These are phyloP conservation scores for Myriosclerotinia duriaeana DNA, from an alignment of 2,329 filamentous ascomycete species.

Conservation along the genomic window DNA sequence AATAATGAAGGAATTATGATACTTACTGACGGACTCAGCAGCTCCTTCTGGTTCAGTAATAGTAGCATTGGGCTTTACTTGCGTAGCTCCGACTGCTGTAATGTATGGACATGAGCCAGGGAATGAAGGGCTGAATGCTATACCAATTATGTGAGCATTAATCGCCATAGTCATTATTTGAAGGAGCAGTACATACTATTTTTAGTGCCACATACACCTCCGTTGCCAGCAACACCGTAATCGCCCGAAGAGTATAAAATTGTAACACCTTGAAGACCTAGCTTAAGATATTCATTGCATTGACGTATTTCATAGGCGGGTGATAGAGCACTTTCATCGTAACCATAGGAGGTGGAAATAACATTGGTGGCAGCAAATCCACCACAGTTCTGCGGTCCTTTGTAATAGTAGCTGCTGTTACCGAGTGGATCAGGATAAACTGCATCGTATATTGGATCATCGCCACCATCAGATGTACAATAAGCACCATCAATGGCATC, in stretches of 20 bases:
- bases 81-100: constrained; percentile 54
- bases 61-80: constrained; percentile 44
- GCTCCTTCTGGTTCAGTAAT: constrained; percentile 45
- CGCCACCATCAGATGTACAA: constrained; percentile 42
- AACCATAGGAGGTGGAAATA: constrained; percentile 55
- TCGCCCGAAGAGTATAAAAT: constrained; percentile 52
- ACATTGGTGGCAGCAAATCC: constrained; percentile 50
- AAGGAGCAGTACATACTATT: constrained; percentile 27
- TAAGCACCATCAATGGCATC: constrained; percentile 47
- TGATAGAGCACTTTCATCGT: constrained; percentile 50
- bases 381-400: constrained; percentile 47
- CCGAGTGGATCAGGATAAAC: constrained; percentile 39
- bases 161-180: constrained; percentile 37
- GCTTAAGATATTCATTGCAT: constrained; percentile 56
- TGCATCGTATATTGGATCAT: constrained; percentile 42
- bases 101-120: constrained; percentile 50
- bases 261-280: constrained; percentile 51
- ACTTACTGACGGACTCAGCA: constrained; percentile 43
- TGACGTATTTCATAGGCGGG: constrained; percentile 51
- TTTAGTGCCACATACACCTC: constrained; percentile 31
- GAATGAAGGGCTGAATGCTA: constrained; percentile 48
- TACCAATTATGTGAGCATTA: constrained; percentile 25
- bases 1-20: not conserved
- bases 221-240: constrained; percentile 47
- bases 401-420: constrained; percentile 37